Evolutionary conservation across 164 flowering plant species (phyloP), one percentile per base, ranked within the genome.

Genomic region (Magnolia kwangsiensis): DNA sequence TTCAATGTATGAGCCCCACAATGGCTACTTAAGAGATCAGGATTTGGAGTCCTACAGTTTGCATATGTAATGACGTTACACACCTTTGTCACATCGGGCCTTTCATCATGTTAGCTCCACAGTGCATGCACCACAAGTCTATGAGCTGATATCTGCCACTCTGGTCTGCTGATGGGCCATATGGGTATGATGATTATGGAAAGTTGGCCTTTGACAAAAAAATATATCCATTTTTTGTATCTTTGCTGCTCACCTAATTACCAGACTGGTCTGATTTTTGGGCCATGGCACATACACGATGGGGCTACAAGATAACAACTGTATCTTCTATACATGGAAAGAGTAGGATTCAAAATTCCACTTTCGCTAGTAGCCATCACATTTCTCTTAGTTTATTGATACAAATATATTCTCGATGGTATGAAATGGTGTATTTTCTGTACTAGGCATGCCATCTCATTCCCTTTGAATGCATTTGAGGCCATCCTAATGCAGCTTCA

Each of bases 401-500:
- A 37, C 7, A 37, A 37, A 37, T 37, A 37, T 37, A 37, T 37
- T 37, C 45, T 37, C 7, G 45, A 37, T 2, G 29, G 29, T 64
- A 31, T 67, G 65, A 63, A 2, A 59, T 61, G 58, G 4, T 51
- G 11, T 51, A 27, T n/a, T 24, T 10, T 67, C 66, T 77, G 13
- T 31, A 2, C 37, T 77, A 93, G 98, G 88, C 84, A 87, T 76
- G 89, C 90, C 7, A 84, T 92, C 83, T 86, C 89, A 11, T 87
- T 92, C 78, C 85, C 95, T 61, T 75, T 88, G 61, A 86, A 87
- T 84, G 86, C 86, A 69, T 90, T 96, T 82, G 96, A 90, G 73
- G 76, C 90, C 72, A 74, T 88, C 66, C 75, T 93, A 72, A 81
- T 79, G 85, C 92, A 87, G 80, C 91, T 96, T 66, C 92, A 89